Base-by-base conservation (phyloP, 2,329 filamentous ascomycete genomes). In the Penicillium sp. region DNA sequence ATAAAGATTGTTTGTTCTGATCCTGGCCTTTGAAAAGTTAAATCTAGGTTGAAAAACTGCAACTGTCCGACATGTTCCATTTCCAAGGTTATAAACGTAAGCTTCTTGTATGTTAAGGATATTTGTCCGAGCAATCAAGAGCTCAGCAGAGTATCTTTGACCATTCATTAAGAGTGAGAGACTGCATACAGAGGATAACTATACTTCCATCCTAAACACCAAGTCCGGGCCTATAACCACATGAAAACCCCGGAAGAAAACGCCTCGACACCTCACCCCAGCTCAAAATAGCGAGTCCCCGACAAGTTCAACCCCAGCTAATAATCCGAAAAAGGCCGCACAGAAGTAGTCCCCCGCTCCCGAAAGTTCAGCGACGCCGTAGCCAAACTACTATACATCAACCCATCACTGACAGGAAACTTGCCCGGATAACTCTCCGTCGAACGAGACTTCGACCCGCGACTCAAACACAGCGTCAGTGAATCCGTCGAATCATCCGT, bases 251-350 rank as follows among this genome's bases (percentile, higher is more conserved):
- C 33, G n/a, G 8, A 37, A 35, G 20, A 15, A 35, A 35, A 10
- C 20, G 13, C 5, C 12, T 18, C 18, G 10, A 39, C 20, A 5
- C 25, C 13, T 4, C 24, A 15, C 15, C 13, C 6, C 6, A 42
- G 5, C 6, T 6, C 24, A 18, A 29, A 20, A 13, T 25, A 15
- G 9, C 29, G n/a, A 20, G 6, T 6, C 4, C 13, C 3, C 6
- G 3, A 18, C 27, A 13, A 12, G 15, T 32, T 5, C 18, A 37
- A 33, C 10, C 7, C 4, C 18, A 24, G 4, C 39, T 53, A 61
- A 18, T 61, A 61, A 47, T 67, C 65, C 9, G 66, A 66, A 47
- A 66, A 67, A 12, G 66, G 65, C 32, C 65, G 52, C 33, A 64
- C 64, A 29, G 58, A 57, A 27, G 58, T 66, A 40, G 50, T 58